Conservation (phyloP, 306 rosid species). For the Prinsepia uniflora region DNA sequence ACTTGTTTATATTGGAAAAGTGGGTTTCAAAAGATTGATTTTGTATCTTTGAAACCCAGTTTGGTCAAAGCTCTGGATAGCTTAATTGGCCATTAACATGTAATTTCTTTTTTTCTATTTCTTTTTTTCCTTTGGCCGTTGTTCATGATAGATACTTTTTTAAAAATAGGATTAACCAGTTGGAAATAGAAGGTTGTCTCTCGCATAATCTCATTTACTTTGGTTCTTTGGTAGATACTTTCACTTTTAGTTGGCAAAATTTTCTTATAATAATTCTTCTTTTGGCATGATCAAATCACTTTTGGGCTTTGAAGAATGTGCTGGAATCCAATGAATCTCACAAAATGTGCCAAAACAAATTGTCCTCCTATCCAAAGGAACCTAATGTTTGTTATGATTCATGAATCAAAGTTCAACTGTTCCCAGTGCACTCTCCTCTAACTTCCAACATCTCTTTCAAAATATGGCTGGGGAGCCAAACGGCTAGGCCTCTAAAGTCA, state of each 20-base stretch:
- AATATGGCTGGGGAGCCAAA: too few relatives aligned
- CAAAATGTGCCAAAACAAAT: not conserved
- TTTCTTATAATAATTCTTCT: constrained; percentile 26
- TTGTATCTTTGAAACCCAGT: constrained; percentile 62
- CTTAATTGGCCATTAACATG: constrained; percentile 43
- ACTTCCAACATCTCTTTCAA: too few relatives aligned
- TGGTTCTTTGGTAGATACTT: constrained; percentile 20
- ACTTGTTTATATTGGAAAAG: constrained; percentile 44
- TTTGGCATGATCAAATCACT: constrained; percentile 27
- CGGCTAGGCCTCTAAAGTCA: too few relatives aligned
- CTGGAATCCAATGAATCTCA: constrained; percentile 51
- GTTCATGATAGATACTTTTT: constrained; percentile 42
- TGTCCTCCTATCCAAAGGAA: too few relatives aligned
- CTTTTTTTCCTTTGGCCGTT: constrained; percentile 19
- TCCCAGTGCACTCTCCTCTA: too few relatives aligned
- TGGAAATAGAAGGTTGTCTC: constrained; percentile 33
- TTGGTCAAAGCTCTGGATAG: constrained; percentile 57
- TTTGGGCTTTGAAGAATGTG: constrained; percentile 24
- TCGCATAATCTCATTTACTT: constrained; percentile 22
- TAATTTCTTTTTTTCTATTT: constrained; percentile 6
- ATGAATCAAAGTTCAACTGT: too few relatives aligned
- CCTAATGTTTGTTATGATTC: too few relatives aligned
- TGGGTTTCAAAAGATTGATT: constrained; percentile 66
- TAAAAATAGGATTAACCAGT: constrained; percentile 28
- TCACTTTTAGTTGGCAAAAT: constrained; percentile 27